Evolutionary conservation across 495 filamentous ascomycete species (phyloP).

Genomic region (Poronia punctata): DNA sequence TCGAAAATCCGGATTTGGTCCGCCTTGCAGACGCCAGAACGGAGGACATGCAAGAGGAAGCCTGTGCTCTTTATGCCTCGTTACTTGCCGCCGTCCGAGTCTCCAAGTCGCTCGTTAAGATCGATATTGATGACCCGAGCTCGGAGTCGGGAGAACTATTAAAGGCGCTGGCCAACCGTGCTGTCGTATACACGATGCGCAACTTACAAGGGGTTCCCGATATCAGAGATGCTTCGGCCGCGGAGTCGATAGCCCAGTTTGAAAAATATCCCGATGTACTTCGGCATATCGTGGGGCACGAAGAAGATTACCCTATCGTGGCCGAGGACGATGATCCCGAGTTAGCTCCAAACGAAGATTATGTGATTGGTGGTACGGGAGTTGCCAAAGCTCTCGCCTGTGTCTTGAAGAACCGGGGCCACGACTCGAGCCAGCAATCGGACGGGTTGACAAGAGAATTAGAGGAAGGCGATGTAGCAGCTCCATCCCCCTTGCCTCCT

Average conservation of each 20-base stretch:
- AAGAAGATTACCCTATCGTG: conserved; percentile 49
- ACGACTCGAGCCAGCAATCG: conserved; percentile 45
- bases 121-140: conserved; percentile 85
- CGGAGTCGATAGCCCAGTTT: conserved; percentile 27
- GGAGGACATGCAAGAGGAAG: conserved; percentile 78
- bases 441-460: conserved; percentile 36
- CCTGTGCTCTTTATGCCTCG: conserved; percentile 87
- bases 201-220: conserved; percentile 69
- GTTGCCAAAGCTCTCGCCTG: conserved; percentile 91
- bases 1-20: conserved; percentile 71
- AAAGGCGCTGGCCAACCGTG: conserved; percentile 85
- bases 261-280: conserved; percentile 47
- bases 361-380: conserved; percentile 91
- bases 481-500: conserved; percentile 18
- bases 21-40: conserved; percentile 59
- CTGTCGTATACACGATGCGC: conserved; percentile 84
- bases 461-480: conserved; percentile 23
- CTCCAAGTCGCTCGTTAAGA: conserved; percentile 72
- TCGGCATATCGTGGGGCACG: conserved; percentile 52
- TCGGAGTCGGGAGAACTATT: conserved; percentile 77
- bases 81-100: conserved; percentile 83
- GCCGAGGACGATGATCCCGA: conserved; percentile 58
- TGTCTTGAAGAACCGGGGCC: conserved; percentile 70
- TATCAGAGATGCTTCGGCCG: conserved; percentile 19
- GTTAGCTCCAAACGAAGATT: conserved; percentile 80